These are phyloP conservation scores for Quercus suber DNA, from an alignment of 306 rosid genomes.

Conservation along the genomic window DNA sequence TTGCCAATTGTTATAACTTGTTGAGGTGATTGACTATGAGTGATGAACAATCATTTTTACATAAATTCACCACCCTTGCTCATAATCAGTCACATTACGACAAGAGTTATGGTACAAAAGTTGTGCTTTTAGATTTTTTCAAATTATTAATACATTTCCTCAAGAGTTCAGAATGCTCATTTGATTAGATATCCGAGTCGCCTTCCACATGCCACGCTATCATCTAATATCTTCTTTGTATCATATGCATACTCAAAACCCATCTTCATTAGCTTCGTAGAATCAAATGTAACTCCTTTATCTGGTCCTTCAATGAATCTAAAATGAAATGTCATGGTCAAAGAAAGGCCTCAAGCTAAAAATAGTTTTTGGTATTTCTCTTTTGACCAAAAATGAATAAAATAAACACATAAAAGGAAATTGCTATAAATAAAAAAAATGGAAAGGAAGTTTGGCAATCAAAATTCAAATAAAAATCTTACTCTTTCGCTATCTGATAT, in stretches of 20 bases:
- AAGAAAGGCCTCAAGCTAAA: not conserved
- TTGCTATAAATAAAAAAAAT: constrained; percentile 18
- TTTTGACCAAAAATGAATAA: not conserved
- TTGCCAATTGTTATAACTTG: too few species aligned
- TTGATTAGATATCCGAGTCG: not conserved
- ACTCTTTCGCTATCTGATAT: constrained; percentile 15
- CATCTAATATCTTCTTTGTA: constrained; percentile 15
- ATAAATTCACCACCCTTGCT: too few species aligned
- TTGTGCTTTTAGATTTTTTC: too few species aligned
- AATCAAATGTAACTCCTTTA: constrained; percentile 9
- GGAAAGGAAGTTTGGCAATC: not conserved
- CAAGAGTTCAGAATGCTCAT: not conserved
- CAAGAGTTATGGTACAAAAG: too few species aligned
- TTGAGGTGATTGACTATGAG: too few species aligned
- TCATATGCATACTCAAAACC: constrained; percentile 17
- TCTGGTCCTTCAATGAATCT: constrained; percentile 22
- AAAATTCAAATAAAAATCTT: not conserved
- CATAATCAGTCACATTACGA: too few species aligned
- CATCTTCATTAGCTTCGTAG: constrained; percentile 19
- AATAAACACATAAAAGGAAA: not conserved
- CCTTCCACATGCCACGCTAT: constrained; percentile 9
- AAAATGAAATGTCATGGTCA: not conserved
- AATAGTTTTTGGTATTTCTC: not conserved
- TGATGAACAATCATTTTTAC: too few species aligned
- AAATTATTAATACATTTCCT: not conserved